A percentile compares a stretch with the other conserved stretches of the same genome.
Evolutionary conservation across 2,329 filamentous ascomycete genomes (phyloP).

Genomic region (Penicillium sp.): DNA sequence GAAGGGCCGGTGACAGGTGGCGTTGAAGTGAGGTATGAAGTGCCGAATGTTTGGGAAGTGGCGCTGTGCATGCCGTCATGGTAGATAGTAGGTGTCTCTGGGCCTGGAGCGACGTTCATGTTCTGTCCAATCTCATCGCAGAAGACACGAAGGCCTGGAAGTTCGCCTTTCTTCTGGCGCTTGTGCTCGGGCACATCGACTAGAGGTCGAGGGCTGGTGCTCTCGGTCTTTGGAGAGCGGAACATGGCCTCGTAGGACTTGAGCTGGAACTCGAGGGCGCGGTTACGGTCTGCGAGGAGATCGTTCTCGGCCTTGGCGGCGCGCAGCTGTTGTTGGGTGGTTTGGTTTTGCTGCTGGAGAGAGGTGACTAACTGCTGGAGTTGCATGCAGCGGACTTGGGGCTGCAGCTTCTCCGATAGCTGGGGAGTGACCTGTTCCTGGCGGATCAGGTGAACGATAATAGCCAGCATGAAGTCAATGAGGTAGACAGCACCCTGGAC

Average conservation of each 20-base stretch:
- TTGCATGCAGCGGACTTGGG: conserved; percentile 41
- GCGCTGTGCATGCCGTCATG: conserved; percentile 25
- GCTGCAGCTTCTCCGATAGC: conserved; percentile 39
- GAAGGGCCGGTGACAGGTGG: conserved; percentile 37
- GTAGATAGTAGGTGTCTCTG: conserved; percentile 24
- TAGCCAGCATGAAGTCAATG: conserved; percentile 40
- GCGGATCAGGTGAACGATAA: conserved; percentile 37
- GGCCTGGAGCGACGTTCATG: conserved; percentile 8
- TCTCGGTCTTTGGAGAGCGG: conserved; percentile 37
- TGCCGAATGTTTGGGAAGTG: conserved; percentile 31
- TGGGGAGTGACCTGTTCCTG: conserved; percentile 38
- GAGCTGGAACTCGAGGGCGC: conserved; percentile 38
- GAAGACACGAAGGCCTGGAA: conserved; percentile 38
- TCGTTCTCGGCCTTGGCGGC: conserved; percentile 38
- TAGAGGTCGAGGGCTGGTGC: conserved; percentile 26
- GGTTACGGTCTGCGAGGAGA: conserved; percentile 35
- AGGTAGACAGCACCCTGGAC: conserved; percentile 40
- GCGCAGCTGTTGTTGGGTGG: conserved; percentile 35
- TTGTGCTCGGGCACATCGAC: conserved; percentile 28
- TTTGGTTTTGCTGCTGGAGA: conserved; percentile 40
- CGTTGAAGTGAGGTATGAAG: conserved; percentile 32
- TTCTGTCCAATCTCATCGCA: conserved; percentile 35
- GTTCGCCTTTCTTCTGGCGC: conserved; percentile 29
- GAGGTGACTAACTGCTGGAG: conserved; percentile 35
- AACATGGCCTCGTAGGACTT: conserved; percentile 42